These are phyloP conservation scores for Prillingera fragicola DNA, from an alignment of 1,284 basidiomycete genomes.

Conservation along the genomic window DNA sequence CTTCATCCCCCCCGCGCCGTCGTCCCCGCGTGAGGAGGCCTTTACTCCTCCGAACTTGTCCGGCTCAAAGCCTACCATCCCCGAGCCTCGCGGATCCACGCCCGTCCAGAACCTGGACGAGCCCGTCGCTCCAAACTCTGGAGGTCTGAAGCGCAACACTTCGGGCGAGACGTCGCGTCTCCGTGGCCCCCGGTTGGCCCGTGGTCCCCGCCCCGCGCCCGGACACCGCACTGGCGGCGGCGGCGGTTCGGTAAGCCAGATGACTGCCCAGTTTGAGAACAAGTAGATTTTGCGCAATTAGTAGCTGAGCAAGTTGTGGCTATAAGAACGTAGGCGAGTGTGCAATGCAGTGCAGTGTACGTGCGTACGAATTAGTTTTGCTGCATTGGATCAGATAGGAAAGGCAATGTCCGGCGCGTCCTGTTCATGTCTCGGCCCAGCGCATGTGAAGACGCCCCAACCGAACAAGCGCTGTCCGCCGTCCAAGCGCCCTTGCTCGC, in stretches of 20 bases:
- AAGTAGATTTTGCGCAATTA: too few species aligned
- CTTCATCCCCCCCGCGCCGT: background rate
- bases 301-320: too few species aligned
- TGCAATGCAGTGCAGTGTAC: too few species aligned
- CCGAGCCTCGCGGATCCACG: constrained; percentile 10
- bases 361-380: too few species aligned
- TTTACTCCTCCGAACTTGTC: constrained; percentile 13
- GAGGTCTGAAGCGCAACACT: constrained; percentile 48
- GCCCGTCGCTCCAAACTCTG: constrained; percentile 20
- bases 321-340: too few species aligned
- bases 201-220: constrained; percentile 36
- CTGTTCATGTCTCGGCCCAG: too few species aligned
- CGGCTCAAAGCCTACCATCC: constrained; percentile 11
- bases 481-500: too few species aligned
- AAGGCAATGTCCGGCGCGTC: too few species aligned
- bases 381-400: too few species aligned
- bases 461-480: too few species aligned
- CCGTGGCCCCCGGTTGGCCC: constrained; percentile 37
- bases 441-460: too few species aligned
- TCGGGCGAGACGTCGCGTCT: constrained; percentile 51
- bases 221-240: constrained; percentile 18
- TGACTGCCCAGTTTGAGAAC: constrained; percentile 32
- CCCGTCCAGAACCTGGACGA: constrained; percentile 21
- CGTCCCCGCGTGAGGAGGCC: constrained; percentile 9
- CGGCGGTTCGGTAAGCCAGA: constrained; percentile 26